Conservation (phyloP, 805 yeast species). For the Metschnikowia lachancei region DNA sequence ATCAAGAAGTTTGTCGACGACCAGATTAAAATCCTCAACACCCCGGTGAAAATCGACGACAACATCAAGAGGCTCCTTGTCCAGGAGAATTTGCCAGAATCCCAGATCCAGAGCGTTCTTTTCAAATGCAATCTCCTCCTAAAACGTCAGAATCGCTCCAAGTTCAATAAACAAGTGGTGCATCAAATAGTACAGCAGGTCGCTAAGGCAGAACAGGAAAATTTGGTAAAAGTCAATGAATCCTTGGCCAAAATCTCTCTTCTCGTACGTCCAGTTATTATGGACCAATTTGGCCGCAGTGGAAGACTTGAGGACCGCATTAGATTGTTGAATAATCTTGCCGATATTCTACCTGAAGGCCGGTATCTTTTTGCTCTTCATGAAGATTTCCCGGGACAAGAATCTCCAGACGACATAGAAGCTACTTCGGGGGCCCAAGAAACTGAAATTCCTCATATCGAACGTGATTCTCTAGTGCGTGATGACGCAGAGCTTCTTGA, state of each 20-base stretch:
- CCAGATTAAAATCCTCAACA: conserved; percentile 28
- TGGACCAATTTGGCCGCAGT: conserved; percentile 24
- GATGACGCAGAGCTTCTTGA: conserved; percentile 22
- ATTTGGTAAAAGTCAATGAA: conserved; percentile 29
- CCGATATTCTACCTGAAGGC: conserved; percentile 34
- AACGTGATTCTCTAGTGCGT: conserved; percentile 14
- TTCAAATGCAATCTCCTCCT: conserved; percentile 25
- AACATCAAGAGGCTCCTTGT: conserved; percentile 18
- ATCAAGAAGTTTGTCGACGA: conserved; percentile 34
- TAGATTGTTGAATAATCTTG: conserved; percentile 24
- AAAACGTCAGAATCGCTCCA: conserved; percentile 28
- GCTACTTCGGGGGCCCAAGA: neutral
- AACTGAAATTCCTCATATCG: neutral
- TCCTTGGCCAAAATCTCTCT: conserved; percentile 22
- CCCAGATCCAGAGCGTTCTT: conserved; percentile 20
- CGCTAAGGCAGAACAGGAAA: conserved; percentile 30
- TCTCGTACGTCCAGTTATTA: conserved; percentile 27
- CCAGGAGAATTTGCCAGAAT: conserved; percentile 10
- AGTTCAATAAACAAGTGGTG: conserved; percentile 31
- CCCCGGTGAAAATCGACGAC: conserved; percentile 26
- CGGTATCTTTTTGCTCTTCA: conserved; percentile 26
- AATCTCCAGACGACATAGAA: neutral
- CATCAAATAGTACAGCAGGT: conserved; percentile 39
- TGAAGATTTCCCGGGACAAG: conserved; percentile 1
- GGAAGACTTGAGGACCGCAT: conserved; percentile 17